A percentile compares a stretch with the other conserved stretches of the same genome.
Conservation (phyloP, 169 alveolate genomes). For the Plasmodium vivax region DNA sequence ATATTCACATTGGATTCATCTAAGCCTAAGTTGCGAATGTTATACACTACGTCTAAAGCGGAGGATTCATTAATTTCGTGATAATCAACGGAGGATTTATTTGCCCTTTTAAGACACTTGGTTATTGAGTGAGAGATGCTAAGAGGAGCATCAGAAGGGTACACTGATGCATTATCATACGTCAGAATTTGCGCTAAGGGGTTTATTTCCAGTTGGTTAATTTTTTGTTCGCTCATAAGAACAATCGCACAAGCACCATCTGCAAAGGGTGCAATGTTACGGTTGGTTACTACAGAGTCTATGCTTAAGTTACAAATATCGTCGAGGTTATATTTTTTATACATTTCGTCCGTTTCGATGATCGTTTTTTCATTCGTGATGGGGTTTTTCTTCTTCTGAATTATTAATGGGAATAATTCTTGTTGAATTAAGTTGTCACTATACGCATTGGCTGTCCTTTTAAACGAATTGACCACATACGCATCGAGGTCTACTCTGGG, state of each 20-base stretch:
- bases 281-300: conserved; percentile 40
- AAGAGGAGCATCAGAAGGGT: conserved; percentile 67
- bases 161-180: conserved; percentile 74
- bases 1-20: conserved; percentile 79
- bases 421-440: conserved; percentile 80
- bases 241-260: conserved; percentile 70
- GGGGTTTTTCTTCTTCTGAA: conserved; percentile 56
- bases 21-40: conserved; percentile 54
- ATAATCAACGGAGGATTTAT: conserved; percentile 76
- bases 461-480: conserved; percentile 77
- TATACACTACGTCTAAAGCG: conserved; percentile 76
- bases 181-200: conserved; percentile 77
- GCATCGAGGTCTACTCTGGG: conserved; percentile 77
- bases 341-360: conserved; percentile 35
- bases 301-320: conserved; percentile 64
- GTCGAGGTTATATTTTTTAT: conserved; percentile 50
- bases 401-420: conserved; percentile 77
- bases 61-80: conserved; percentile 80
- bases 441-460: conserved; percentile 78
- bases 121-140: conserved; percentile 57
- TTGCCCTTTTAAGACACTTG: conserved; percentile 24
- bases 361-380: neutral
- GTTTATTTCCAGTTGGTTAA: conserved; percentile 35
- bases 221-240: conserved; percentile 69
- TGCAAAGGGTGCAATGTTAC: conserved; percentile 68